Percentiles rank a stretch among this genome's conserved stretches.
These are phyloP conservation scores for Citrus mangshanensis DNA, from an alignment of 345 rosid genomes.

Conservation along the genomic window DNA sequence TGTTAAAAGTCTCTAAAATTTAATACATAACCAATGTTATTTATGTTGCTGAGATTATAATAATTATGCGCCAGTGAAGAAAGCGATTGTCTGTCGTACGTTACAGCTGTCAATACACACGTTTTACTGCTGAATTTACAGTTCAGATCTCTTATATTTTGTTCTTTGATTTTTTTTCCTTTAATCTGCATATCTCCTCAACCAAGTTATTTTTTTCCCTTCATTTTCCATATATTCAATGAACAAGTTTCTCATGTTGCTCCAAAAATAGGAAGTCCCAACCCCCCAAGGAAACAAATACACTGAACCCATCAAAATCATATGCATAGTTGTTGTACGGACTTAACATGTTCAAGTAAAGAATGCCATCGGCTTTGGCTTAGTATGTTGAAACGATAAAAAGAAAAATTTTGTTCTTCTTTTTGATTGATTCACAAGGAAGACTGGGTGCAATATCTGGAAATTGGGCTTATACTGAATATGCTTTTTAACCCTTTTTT, in stretches of 20 bases:
- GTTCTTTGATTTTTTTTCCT: neutral
- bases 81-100: too few relatives aligned
- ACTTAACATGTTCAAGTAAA: neutral
- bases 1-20: neutral
- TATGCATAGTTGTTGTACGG: neutral
- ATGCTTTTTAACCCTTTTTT: too few relatives aligned
- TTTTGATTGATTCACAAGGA: neutral
- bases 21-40: neutral
- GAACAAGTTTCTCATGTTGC: neutral
- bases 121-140: neutral
- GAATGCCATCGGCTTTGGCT: too few relatives aligned
- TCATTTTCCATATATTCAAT: neutral
- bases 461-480: too few relatives aligned
- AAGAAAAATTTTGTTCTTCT: neutral
- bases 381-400: too few relatives aligned
- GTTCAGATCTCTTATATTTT: neutral
- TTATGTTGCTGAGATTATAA: too few relatives aligned
- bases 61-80: neutral
- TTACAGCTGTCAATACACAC: too few relatives aligned
- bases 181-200: neutral
- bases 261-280: neutral
- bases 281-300: neutral
- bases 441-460: neutral
- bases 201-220: neutral
- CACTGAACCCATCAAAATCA: neutral